phyloP scores from a whole-genome alignment of 2,329 filamentous ascomycete species.

The Pseudocercospora fijiensis region DNA sequence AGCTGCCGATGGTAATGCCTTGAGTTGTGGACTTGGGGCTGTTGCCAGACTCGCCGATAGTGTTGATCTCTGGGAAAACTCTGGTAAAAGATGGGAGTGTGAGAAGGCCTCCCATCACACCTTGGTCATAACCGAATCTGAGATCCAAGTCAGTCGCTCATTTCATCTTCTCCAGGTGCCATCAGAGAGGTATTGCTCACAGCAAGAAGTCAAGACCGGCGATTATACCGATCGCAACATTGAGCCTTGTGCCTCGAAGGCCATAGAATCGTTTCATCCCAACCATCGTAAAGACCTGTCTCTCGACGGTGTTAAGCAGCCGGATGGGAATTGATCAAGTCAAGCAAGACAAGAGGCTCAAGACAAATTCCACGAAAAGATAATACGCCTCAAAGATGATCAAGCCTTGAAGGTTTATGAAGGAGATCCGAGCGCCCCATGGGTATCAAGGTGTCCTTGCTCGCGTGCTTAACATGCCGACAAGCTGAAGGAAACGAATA shows the following conservation, averaged over 20 bases:
- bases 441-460: background rate
- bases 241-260: constrained; percentile 44
- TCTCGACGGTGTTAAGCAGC: background rate
- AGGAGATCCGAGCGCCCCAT: constrained; percentile 9
- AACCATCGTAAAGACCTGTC: constrained; percentile 11
- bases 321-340: background rate
- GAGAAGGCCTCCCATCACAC: constrained; percentile 48
- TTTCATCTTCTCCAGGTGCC: background rate
- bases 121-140: constrained; percentile 26
- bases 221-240: constrained; percentile 45
- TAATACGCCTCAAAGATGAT: constrained; percentile 3
- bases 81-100: constrained; percentile 44
- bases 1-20: constrained; percentile 26
- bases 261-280: constrained; percentile 39
- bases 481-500: constrained; percentile 14
- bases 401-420: background rate
- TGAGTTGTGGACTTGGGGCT: constrained; percentile 21
- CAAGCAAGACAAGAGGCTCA: constrained; percentile 1
- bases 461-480: constrained; percentile 10
- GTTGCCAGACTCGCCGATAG: constrained; percentile 11
- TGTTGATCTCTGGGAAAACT: constrained; percentile 45
- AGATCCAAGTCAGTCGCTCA: background rate
- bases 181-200: constrained; percentile 3
- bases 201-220: constrained; percentile 44
- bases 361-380: background rate